These are phyloP conservation scores for Metschnikowia drakensbergensis DNA, from an alignment of 805 yeast species.

Conservation along the genomic window DNA sequence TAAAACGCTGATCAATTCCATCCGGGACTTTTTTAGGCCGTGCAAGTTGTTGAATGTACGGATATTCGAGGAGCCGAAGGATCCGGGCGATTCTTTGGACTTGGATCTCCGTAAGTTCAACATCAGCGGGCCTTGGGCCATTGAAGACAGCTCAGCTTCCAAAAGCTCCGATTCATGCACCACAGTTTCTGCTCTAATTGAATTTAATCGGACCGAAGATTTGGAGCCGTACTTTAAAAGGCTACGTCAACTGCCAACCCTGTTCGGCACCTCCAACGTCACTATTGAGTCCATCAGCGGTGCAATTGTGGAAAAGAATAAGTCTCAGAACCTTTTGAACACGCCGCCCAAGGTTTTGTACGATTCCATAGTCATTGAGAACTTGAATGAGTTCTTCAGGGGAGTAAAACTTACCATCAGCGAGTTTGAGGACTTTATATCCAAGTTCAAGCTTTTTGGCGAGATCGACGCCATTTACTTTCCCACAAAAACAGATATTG, in stretches of 20 bases:
- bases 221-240: slow-evolving; percentile 1
- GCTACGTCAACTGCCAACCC: not conserved
- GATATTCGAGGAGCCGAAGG: not conserved
- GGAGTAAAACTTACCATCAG: slow-evolving; percentile 19
- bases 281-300: not conserved
- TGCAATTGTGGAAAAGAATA: not conserved
- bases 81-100: not conserved
- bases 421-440: slow-evolving; percentile 31
- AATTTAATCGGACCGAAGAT: not conserved
- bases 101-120: slow-evolving; percentile 2
- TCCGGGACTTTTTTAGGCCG: slow-evolving; percentile 2
- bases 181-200: not conserved
- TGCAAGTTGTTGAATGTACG: slow-evolving; percentile 1
- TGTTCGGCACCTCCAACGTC: not conserved
- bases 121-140: not conserved
- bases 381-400: slow-evolving; percentile 53
- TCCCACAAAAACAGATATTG: slow-evolving; percentile 39
- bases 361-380: slow-evolving; percentile 33
- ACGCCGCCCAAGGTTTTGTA: slow-evolving; percentile 12
- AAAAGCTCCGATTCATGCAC: not conserved
- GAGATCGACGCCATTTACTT: slow-evolving; percentile 49
- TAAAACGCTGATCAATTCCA: slow-evolving; percentile 3
- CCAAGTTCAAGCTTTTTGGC: slow-evolving; percentile 45
- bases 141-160: not conserved
- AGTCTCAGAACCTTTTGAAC: not conserved